Conservation (phyloP, 805 yeast genomes). For the Nakazawaea anatomiae region DNA sequence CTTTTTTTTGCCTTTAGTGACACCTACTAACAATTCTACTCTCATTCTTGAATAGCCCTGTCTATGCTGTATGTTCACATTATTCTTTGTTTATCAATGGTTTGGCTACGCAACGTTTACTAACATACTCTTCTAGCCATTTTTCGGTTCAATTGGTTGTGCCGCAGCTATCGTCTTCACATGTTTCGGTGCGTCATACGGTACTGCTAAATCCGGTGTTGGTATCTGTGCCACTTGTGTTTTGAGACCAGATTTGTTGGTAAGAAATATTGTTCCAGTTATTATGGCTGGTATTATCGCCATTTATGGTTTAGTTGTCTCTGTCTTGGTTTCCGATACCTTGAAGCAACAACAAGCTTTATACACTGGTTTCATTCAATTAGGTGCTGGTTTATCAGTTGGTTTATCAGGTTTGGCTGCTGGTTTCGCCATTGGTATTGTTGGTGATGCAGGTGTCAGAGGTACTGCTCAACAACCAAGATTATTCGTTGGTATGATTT, state of each 20-base stretch:
- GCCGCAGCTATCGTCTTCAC: constrained; percentile 99
- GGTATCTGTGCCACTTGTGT: constrained; percentile 99
- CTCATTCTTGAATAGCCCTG: constrained; percentile 42
- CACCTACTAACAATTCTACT: background rate
- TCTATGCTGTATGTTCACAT: constrained; percentile 47
- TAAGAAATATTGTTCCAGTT: constrained; percentile 92
- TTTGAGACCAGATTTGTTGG: constrained; percentile 92
- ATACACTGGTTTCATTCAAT: constrained; percentile 95
- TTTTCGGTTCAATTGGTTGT: constrained; percentile 99
- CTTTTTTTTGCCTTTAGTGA: background rate
- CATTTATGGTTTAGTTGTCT: constrained; percentile 94
- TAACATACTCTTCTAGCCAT: constrained; percentile 50
- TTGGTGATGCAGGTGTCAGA: constrained; percentile 99
- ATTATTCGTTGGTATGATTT: constrained; percentile 96
- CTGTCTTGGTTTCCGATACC: constrained; percentile 88
- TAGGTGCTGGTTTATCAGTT: constrained; percentile 97
- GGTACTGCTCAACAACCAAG: constrained; percentile 98
- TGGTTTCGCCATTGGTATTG: constrained; percentile 98
- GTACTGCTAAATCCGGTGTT: constrained; percentile 98
- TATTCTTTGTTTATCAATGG: background rate
- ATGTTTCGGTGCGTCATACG: constrained; percentile 98
- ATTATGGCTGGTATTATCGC: constrained; percentile 99
- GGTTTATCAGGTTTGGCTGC: constrained; percentile 98
- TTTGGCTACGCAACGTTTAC: background rate
- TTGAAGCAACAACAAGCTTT: constrained; percentile 87